phyloP scores from a whole-genome alignment of 805 yeast species.

The Kazachstania viticola region DNA sequence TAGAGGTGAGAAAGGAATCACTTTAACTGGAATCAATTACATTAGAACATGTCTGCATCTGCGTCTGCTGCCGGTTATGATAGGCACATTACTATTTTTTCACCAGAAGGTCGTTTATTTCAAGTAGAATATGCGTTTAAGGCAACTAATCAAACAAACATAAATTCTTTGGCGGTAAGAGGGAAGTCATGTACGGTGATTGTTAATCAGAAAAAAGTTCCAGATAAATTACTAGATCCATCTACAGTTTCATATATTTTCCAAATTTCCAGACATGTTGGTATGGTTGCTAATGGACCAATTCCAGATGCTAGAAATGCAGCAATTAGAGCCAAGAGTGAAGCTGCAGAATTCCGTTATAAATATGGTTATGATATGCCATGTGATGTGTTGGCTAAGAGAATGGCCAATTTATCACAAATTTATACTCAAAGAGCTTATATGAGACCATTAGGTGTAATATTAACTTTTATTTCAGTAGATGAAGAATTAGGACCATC shows the following conservation, averaged over 20 bases:
- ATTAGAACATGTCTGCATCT: no score
- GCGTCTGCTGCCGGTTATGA: slow-evolving; percentile 78
- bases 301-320: slow-evolving; percentile 91
- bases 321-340: slow-evolving; percentile 84
- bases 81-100: slow-evolving; percentile 95
- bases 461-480: slow-evolving; percentile 74
- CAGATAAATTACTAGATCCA: slow-evolving; percentile 88
- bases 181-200: slow-evolving; percentile 83
- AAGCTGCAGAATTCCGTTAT: slow-evolving; percentile 90
- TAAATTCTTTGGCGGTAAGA: slow-evolving; percentile 77
- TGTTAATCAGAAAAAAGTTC: slow-evolving; percentile 90
- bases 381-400: slow-evolving; percentile 78
- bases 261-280: slow-evolving; percentile 68
- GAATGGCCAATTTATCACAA: slow-evolving; percentile 93
- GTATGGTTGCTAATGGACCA: slow-evolving; percentile 89
- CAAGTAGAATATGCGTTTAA: slow-evolving; percentile 98
- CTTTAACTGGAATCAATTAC: no score
- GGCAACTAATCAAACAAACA: slow-evolving; percentile 86
- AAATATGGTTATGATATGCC: slow-evolving; percentile 97
- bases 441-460: slow-evolving; percentile 96
- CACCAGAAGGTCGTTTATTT: slow-evolving; percentile 95
- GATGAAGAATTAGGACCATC: slow-evolving; percentile 88
- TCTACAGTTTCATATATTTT: slow-evolving; percentile 78
- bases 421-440: slow-evolving; percentile 95
- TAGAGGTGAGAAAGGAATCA: no score